phyloP scores from a whole-genome alignment of 108 stramenopile genomes.

The Cyclostephanos invisitatus region DNA sequence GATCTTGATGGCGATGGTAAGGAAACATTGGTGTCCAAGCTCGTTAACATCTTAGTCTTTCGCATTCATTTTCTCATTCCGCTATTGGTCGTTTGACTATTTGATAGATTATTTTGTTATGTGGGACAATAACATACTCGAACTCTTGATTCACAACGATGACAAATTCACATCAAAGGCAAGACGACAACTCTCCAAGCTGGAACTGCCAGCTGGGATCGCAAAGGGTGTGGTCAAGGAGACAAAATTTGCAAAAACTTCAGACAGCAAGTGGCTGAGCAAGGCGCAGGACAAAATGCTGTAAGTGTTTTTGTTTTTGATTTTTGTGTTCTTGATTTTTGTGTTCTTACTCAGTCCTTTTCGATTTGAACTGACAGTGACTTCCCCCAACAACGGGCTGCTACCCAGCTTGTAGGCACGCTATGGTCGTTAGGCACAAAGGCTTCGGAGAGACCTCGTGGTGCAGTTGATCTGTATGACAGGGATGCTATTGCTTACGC shows the following conservation, averaged over 20 bases:
- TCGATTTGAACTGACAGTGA: slow-evolving; percentile 6
- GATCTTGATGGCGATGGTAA: slow-evolving; percentile 47
- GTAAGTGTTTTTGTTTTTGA: neutral
- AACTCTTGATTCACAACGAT: slow-evolving; percentile 14
- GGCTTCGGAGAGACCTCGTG: slow-evolving; percentile 9
- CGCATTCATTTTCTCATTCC: neutral
- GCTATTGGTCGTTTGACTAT: neutral
- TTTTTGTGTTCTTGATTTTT: neutral
- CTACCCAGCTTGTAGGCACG: slow-evolving; percentile 19
- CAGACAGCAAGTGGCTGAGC: slow-evolving; percentile 25
- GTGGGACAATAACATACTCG: slow-evolving; percentile 32
- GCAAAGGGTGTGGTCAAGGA: slow-evolving; percentile 14
- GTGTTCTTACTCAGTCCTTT: neutral
- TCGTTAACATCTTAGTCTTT: neutral
- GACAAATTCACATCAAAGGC: slow-evolving; percentile 11
- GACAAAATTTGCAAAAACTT: neutral
- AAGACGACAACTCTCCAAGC: slow-evolving; percentile 5
- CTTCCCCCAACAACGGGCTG: neutral
- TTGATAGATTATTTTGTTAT: slow-evolving; percentile 27
- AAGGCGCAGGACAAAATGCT: slow-evolving; percentile 38
- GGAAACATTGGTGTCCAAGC: neutral
- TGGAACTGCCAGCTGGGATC: slow-evolving; percentile 13
- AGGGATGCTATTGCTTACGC: slow-evolving; percentile 38
- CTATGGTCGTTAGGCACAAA: slow-evolving; percentile 25
- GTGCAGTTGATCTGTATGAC: slow-evolving; percentile 27